phyloP scores from a whole-genome alignment of 2,329 filamentous ascomycete genomes.

The Xylariaceae sp. region DNA sequence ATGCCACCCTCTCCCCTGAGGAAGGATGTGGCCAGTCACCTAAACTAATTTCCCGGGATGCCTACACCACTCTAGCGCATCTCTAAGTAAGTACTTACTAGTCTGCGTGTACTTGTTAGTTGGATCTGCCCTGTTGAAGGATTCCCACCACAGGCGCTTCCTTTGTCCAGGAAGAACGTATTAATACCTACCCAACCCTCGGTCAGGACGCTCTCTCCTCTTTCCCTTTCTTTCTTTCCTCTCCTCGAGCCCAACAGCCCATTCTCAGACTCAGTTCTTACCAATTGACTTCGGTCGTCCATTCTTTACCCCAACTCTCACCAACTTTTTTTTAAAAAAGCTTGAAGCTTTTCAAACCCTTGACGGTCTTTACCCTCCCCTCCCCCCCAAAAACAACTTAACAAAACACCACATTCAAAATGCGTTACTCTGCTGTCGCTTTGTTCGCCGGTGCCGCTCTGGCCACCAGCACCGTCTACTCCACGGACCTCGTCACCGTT shows the following conservation, averaged over 20 bases:
- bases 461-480: slow-evolving; percentile 47
- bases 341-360: slow-evolving; percentile 18
- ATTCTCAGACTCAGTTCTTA: slow-evolving; percentile 36
- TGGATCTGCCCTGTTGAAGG: slow-evolving; percentile 7
- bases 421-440: slow-evolving; percentile 55
- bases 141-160: slow-evolving; percentile 25
- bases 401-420: slow-evolving; percentile 41
- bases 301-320: slow-evolving; percentile 40
- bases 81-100: neutral
- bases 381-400: slow-evolving; percentile 22
- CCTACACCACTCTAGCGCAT: neutral
- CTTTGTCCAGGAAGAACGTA: slow-evolving; percentile 31
- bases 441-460: slow-evolving; percentile 45
- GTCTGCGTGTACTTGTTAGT: neutral
- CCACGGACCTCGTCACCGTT: slow-evolving; percentile 54
- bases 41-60: slow-evolving; percentile 30
- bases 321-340: slow-evolving; percentile 19
- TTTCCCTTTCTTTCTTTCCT: slow-evolving; percentile 24
- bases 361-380: slow-evolving; percentile 24
- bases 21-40: slow-evolving; percentile 9
- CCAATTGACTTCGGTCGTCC: slow-evolving; percentile 52
- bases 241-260: slow-evolving; percentile 42
- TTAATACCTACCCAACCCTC: slow-evolving; percentile 42
- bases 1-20: slow-evolving; percentile 12
- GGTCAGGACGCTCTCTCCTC: slow-evolving; percentile 14